phyloP scores from a whole-genome alignment of 2,329 filamentous ascomycete genomes.

The Microcyclosporella mali region DNA sequence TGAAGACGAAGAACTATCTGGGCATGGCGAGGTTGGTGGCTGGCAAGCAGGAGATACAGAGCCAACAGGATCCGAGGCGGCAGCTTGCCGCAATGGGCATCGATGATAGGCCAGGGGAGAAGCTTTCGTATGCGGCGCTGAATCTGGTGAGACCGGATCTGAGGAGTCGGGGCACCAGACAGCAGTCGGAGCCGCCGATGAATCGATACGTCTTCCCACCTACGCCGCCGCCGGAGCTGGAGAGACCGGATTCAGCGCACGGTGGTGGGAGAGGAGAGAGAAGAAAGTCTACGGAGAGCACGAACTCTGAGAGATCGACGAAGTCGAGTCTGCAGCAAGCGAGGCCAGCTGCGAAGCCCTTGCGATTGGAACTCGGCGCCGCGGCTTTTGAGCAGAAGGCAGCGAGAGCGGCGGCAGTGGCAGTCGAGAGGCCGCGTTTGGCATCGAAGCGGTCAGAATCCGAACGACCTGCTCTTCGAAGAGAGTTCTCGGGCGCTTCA shows the following conservation, averaged over 20 bases:
- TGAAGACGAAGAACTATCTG: conserved; percentile 96
- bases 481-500: conserved; percentile 30
- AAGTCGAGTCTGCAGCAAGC: conserved; percentile 29
- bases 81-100: conserved; percentile 45
- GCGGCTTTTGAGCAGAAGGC: conserved; percentile 42
- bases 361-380: conserved; percentile 44
- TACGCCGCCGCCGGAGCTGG: conserved; percentile 92
- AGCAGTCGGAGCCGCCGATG: conserved; percentile 77
- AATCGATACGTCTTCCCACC: conserved; percentile 83
- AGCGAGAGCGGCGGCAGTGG: conserved; percentile 4
- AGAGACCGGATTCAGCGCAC: conserved; percentile 37
- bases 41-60: conserved; percentile 41
- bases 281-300: conserved; percentile 37
- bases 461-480: conserved; percentile 36
- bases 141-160: conserved; percentile 87
- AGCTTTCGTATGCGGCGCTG: conserved; percentile 83
- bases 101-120: conserved; percentile 77
- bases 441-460: conserved; percentile 39
- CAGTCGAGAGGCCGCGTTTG: conserved; percentile 29
- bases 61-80: conserved; percentile 24
- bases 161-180: conserved; percentile 60
- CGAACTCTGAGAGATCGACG: conserved; percentile 37
- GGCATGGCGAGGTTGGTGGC: conserved; percentile 93
- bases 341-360: conserved; percentile 41
- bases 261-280: conserved; percentile 6